phyloP scores from a whole-genome alignment of 257 asterid species.

The Paulownia fortunei region DNA sequence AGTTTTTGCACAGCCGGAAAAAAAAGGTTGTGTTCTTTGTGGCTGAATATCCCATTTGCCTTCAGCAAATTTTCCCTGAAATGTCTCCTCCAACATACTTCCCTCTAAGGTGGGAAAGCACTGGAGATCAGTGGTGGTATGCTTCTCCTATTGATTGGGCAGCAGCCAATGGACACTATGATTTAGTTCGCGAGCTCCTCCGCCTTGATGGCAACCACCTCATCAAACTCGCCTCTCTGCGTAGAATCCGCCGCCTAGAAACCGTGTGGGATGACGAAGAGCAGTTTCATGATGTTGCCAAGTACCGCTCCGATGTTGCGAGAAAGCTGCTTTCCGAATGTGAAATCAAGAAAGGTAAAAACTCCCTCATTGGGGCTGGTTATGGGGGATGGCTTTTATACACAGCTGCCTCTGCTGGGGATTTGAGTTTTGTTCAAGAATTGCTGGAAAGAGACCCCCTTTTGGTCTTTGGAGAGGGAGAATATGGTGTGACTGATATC shows the following conservation, averaged over 20 bases:
- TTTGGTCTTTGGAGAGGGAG: constrained; percentile 91
- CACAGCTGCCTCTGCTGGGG: constrained; percentile 96
- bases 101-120: constrained; percentile 98
- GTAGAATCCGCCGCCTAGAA: constrained; percentile 87
- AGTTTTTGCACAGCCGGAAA: neutral
- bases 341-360: constrained; percentile 60
- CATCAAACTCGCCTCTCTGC: constrained; percentile 82
- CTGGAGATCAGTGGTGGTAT: constrained; percentile 99
- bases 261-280: constrained; percentile 99
- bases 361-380: constrained; percentile 73
- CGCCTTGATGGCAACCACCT: constrained; percentile 93
- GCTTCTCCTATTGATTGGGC: constrained; percentile 98
- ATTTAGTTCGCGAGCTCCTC: constrained; percentile 83
- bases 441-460: constrained; percentile 79
- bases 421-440: constrained; percentile 65
- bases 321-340: constrained; percentile 65
- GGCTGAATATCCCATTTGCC: neutral
- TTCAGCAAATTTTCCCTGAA: neutral
- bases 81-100: constrained; percentile 81
- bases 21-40: constrained; percentile 5
- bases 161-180: constrained; percentile 96
- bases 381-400: constrained; percentile 97
- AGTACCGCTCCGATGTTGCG: constrained; percentile 75
- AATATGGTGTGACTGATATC: constrained; percentile 87
- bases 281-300: constrained; percentile 82